Base-by-base conservation (phyloP, 2,329 filamentous ascomycete species). In the Calycina marina region DNA sequence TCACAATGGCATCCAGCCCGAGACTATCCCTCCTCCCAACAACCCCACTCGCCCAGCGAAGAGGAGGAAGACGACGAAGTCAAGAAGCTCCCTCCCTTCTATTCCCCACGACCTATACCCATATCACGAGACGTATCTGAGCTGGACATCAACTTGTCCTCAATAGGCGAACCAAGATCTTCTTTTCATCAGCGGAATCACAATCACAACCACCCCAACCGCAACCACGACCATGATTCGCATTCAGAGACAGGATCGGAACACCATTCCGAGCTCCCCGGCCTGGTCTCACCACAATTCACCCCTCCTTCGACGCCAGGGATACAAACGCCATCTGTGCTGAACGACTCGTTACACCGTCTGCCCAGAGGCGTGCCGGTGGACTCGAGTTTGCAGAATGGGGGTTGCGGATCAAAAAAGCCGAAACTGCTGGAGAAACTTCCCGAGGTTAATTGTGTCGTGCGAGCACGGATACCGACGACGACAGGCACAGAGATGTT, bases 401-500 rank as follows among this genome's bases (percentile, higher is more conserved):
- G 71, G 30, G 71, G 71, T 30, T 76, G 70, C 43, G 71, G 71
- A 16, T 59, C 62, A 31, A 76, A 75, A 52, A 64, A 69, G 18
- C 83, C 84, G 1, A 75, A 72, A 37, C 64, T 93, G 14, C 69
- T 94, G 5, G 65, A 78, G 43, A 70, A 65, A 10, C 63, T 96
- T 2, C 90, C 88, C 5, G 60, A 80, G 14, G 88, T 98, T n/a
- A 76, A 83, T 53, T 98, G 90, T 60, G 75, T 92, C 42, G 90
- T 96, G 30, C 79, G 90, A 44, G 90, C 90, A 12, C 77, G 90
- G 34, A 98, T 98, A 47, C 90, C 90, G 1, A 96, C 88, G 1
- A 88, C 84, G 2, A 74, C 70, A 0, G 88, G 88, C 3, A 81
- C 85, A 8, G 86, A 98, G 56, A 96, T 98, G 85, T 98, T 92